Conservation (phyloP, 1,139 yeast species). For the Geotrichum restrictum region DNA sequence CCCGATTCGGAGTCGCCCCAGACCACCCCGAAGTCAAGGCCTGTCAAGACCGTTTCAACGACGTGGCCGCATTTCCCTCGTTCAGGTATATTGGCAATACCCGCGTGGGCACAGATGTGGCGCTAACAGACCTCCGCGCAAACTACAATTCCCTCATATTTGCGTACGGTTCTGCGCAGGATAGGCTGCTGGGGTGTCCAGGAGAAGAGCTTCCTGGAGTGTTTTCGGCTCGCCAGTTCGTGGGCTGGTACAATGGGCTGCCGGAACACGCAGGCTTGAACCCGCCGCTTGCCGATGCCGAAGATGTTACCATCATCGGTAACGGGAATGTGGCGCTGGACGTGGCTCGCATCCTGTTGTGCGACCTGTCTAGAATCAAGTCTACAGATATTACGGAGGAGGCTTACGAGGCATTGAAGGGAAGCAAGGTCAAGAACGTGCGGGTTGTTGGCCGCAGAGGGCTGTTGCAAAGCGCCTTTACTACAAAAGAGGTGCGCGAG, state of each 20-base stretch:
- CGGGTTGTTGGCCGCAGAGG: conserved; percentile 85
- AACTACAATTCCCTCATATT: conserved; percentile 70
- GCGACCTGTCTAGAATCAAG: conserved; percentile 47
- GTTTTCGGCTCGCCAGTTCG: conserved; percentile 80
- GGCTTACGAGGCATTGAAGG: conserved; percentile 54
- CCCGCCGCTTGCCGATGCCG: conserved; percentile 53
- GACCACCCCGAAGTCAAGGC: conserved; percentile 98
- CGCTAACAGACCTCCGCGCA: conserved; percentile 47
- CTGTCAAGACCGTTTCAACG: conserved; percentile 62
- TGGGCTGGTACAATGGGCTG: conserved; percentile 94
- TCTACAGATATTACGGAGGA: conserved; percentile 67
- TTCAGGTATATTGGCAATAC: conserved; percentile 77
- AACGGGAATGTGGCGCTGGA: conserved; percentile 98
- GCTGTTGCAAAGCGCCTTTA: conserved; percentile 67
- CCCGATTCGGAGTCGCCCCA: conserved; percentile 97
- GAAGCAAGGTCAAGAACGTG: conserved; percentile 57
- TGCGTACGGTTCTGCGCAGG: conserved; percentile 78
- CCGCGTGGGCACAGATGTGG: conserved; percentile 56
- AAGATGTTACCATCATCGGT: conserved; percentile 78
- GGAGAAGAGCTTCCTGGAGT: conserved; percentile 64
- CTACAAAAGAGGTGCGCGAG: conserved; percentile 89
- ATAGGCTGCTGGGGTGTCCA: conserved; percentile 53
- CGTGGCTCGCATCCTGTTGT: conserved; percentile 72
- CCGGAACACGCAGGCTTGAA: conserved; percentile 52
- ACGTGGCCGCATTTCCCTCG: conserved; percentile 47